Conservation (phyloP, 1,139 yeast genomes). For the Nakaseomyces glabratus region DNA sequence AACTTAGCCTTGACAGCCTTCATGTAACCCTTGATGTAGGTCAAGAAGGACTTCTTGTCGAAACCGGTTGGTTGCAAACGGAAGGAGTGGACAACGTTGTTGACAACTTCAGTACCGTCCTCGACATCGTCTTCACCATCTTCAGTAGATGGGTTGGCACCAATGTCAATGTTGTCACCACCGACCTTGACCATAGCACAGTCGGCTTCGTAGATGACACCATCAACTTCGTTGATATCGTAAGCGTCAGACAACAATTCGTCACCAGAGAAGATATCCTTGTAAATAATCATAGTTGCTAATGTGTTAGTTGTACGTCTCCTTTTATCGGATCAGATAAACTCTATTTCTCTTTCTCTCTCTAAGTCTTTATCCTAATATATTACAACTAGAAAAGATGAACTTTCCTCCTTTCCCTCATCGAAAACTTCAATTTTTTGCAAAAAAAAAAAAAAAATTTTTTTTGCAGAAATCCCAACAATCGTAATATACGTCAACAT, state of each 20-base stretch:
- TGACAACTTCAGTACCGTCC: slow-evolving; percentile 79
- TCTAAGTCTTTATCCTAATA: no score
- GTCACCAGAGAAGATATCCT: slow-evolving; percentile 86
- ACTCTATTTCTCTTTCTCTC: no score
- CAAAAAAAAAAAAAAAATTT: no score
- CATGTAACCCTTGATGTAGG: slow-evolving; percentile 98
- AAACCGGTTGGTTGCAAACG: slow-evolving; percentile 91
- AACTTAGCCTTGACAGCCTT: slow-evolving; percentile 84
- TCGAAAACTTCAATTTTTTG: no score
- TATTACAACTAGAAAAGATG: no score
- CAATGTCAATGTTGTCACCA: slow-evolving; percentile 92
- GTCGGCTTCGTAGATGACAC: slow-evolving; percentile 92
- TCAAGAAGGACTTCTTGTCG: slow-evolving; percentile 94
- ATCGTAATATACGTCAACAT: no score
- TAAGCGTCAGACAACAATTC: slow-evolving; percentile 97
- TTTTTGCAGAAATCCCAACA: no score
- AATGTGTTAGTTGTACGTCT: no score
- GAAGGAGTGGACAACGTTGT: slow-evolving; percentile 98
- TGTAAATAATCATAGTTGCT: slow-evolving; percentile 33
- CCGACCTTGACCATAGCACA: slow-evolving; percentile 83
- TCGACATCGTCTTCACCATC: slow-evolving; percentile 78
- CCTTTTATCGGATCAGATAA: no score
- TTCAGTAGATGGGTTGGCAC: slow-evolving; percentile 99
- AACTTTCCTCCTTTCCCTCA: no score
- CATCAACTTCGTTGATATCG: slow-evolving; percentile 77